Conservation (phyloP, 192 early-diverging fungal species). For the Backusella macrospora region DNA sequence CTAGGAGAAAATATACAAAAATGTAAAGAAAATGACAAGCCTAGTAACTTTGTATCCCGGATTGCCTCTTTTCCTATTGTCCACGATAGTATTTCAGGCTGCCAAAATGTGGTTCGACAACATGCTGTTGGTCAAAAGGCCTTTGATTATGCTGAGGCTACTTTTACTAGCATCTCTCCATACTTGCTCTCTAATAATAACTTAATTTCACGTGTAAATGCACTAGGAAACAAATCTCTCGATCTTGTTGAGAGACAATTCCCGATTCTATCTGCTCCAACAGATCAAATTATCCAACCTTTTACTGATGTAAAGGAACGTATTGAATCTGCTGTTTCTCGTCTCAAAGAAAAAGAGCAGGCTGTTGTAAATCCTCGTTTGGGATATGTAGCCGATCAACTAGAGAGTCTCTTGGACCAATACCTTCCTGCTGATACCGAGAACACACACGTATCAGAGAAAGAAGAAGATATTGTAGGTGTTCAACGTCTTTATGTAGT, state of each 20-base stretch:
- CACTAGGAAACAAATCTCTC: conserved; percentile 22
- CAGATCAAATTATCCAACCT: conserved; percentile 16
- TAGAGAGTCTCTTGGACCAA: conserved; percentile 14
- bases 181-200: background rate
- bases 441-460: background rate
- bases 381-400: background rate
- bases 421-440: conserved; percentile 4
- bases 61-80: conserved; percentile 26
- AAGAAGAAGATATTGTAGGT: background rate
- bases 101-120: conserved; percentile 24
- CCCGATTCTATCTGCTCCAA: conserved; percentile 24
- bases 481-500: background rate
- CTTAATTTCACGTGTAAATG: conserved; percentile 24
- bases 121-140: conserved; percentile 18
- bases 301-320: background rate
- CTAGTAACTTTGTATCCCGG: conserved; percentile 21
- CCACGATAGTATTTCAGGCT: conserved; percentile 23
- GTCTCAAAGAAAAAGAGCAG: background rate
- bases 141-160: conserved; percentile 25
- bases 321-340: background rate
- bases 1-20: conserved; percentile 7
- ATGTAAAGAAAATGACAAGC: background rate
- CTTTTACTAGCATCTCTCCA: conserved; percentile 1
- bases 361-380: conserved; percentile 3
- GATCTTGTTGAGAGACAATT: conserved; percentile 26